Evolutionary conservation across 2,329 filamentous ascomycete species (phyloP), one percentile per base, ranked within the genome.

Genomic region (Plenodomus biglobosus): DNA sequence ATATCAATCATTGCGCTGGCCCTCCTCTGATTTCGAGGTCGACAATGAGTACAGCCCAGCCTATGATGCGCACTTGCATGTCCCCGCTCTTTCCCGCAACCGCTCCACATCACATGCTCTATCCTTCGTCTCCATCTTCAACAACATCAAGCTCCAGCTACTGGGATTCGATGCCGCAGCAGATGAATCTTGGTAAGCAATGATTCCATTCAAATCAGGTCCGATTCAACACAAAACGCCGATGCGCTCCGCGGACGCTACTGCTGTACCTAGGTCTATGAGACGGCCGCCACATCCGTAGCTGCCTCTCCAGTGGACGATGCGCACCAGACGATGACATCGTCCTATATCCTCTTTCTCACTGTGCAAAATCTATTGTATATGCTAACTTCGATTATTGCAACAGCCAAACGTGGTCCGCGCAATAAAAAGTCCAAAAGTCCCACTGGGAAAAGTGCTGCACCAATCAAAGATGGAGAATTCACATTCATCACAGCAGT

Each of bases 401-500:
- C 38, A 32, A 45, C 42, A 62, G 44, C 39, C 39, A 41, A 38
- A 42, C 27, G 27, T 32, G 38, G 32, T 24, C 44, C 44, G 41
- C 51, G 39, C 16, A 38, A 46, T 15, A 32, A 3, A 18, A 58
- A 51, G 19, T 56, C 57, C 11, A 52, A 38, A 20, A 56, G 48
- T 36, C 50, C 50, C 22, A 43, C 58, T 15, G 27, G 15, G 27
- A 32, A 32, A 11, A 32, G 51, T 44, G 46, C 48, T 46, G 50
- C 27, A 32, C 22, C 48, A 42, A 24, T 44, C 22, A 42, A 39
- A 34, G 40, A 42, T 41, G 58, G 45, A 22, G 47, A 37, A 27
- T 52, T 71, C 32, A 52, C 53, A 3, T 73, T 68, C 47, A 68
- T 73, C 48, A 71, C 66, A 21, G 65, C 59, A 42, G 65, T 38